Conservation (phyloP, 1,284 basidiomycete genomes). For the Trametes polyzona region DNA sequence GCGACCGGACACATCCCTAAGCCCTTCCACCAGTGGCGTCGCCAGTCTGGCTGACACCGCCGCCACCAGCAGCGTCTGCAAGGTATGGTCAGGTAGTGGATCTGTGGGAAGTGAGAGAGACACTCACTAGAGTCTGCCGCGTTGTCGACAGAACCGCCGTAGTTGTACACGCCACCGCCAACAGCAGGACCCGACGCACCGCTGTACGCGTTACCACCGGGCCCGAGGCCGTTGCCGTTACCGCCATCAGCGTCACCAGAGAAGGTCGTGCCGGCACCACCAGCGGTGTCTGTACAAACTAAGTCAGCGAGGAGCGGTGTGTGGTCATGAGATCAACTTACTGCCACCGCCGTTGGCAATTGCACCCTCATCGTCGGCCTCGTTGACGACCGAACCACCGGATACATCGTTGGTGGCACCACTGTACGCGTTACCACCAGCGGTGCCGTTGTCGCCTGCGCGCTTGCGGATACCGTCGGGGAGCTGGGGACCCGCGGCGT, state of each 20-base stretch:
- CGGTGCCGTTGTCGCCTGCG: slow-evolving; percentile 25
- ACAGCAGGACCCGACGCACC: slow-evolving; percentile 30
- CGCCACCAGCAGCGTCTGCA: slow-evolving; percentile 22
- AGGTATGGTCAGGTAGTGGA: background rate
- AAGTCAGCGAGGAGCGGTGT: background rate
- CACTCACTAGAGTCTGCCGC: slow-evolving; percentile 26
- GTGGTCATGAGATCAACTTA: slow-evolving; percentile 3
- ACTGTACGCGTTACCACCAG: slow-evolving; percentile 31
- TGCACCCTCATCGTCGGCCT: slow-evolving; percentile 12
- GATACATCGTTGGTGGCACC: slow-evolving; percentile 27
- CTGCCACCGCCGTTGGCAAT: slow-evolving; percentile 18
- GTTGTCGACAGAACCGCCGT: slow-evolving; percentile 27
- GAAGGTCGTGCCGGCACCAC: slow-evolving; percentile 28
- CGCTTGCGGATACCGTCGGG: slow-evolving; percentile 16
- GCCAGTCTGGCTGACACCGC: slow-evolving; percentile 26
- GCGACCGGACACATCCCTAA: slow-evolving; percentile 18
- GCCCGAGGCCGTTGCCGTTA: slow-evolving; percentile 31
- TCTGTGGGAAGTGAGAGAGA: background rate
- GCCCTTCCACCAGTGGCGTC: slow-evolving; percentile 29
- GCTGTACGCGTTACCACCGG: slow-evolving; percentile 38
- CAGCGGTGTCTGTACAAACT: slow-evolving; percentile 22
- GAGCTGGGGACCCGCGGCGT: slow-evolving; percentile 16
- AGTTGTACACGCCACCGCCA: slow-evolving; percentile 32
- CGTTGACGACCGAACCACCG: slow-evolving; percentile 30
- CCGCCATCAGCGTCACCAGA: slow-evolving; percentile 33